A percentile compares a stretch with the other conserved stretches of the same genome.
phyloP scores from a whole-genome alignment of 164 flowering plant genomes.

The Tetracentron sinense region DNA sequence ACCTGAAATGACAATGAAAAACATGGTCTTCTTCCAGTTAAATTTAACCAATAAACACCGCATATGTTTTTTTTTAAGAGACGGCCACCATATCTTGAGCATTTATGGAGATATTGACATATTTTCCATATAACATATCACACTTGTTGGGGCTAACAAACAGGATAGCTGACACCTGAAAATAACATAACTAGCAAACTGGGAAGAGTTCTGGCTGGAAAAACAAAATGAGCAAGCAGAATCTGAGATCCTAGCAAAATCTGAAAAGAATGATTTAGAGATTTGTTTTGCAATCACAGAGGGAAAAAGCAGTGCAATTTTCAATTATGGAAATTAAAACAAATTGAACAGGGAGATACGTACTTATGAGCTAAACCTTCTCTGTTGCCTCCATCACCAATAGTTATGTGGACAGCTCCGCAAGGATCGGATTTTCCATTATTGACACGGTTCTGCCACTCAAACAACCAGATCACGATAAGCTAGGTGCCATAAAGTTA shows the following conservation, averaged over 20 bases:
- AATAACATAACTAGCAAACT: no score
- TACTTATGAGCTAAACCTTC: slow-evolving; percentile 93
- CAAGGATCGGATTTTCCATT: slow-evolving; percentile 69
- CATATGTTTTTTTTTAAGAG: no score
- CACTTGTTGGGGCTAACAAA: not conserved
- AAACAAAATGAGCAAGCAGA: not conserved
- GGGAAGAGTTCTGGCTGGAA: no score
- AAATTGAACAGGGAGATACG: slow-evolving; percentile 3
- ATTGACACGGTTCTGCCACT: slow-evolving; percentile 63
- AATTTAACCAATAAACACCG: not conserved
- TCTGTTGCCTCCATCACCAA: slow-evolving; percentile 97
- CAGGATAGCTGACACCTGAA: not conserved
- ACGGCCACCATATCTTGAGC: not conserved
- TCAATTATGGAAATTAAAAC: not conserved
- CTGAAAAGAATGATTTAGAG: no score
- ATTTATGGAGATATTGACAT: not conserved
- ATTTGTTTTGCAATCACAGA: not conserved
- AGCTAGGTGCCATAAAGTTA: no score
- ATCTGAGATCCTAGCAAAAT: no score
- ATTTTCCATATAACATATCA: not conserved
- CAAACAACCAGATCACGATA: slow-evolving; percentile 6
- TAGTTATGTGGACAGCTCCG: slow-evolving; percentile 87
- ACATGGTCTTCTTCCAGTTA: not conserved
- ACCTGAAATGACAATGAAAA: no score
- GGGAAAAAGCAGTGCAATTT: not conserved